A percentile compares a stretch with the other conserved stretches of the same genome.
Conservation (phyloP, 2,329 filamentous ascomycete species). For the Alternaria brassicicola region DNA sequence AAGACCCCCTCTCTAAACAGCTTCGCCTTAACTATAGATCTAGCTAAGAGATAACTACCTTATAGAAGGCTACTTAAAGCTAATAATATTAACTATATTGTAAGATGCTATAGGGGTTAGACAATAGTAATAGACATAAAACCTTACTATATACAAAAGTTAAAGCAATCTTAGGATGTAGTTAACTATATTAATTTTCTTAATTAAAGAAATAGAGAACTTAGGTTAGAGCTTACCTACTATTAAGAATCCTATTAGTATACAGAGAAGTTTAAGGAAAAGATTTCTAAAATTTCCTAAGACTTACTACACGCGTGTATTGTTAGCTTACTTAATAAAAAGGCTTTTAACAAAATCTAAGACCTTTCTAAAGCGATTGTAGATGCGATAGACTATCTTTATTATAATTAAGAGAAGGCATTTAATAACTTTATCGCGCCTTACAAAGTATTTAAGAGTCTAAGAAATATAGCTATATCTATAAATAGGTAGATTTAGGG, state of each 20-base stretch:
- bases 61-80: constrained; percentile 7
- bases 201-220: constrained; percentile 12
- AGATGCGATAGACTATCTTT: constrained; percentile 8
- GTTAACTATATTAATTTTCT: constrained; percentile 16
- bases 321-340: constrained; percentile 10
- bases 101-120: constrained; percentile 16
- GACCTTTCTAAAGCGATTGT: constrained; percentile 9
- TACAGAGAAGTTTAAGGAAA: constrained; percentile 14
- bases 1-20: not conserved
- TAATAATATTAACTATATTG: constrained; percentile 20
- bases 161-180: constrained; percentile 9
- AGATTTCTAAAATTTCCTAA: constrained; percentile 8
- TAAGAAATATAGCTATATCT: constrained; percentile 1
- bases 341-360: constrained; percentile 13
- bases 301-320: constrained; percentile 21
- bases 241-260: constrained; percentile 19
- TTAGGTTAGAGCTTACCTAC: constrained; percentile 19
- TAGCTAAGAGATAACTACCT: not conserved
- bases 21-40: not conserved
- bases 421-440: constrained; percentile 18
- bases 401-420: constrained; percentile 4
- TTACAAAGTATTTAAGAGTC: constrained; percentile 11
- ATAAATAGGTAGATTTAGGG: constrained; percentile 8
- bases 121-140: constrained; percentile 20
- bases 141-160: constrained; percentile 14